Evolutionary conservation across 2,329 filamentous ascomycete species (phyloP), one percentile per base, ranked within the genome.

Genomic region (Diaporthe sp.): DNA sequence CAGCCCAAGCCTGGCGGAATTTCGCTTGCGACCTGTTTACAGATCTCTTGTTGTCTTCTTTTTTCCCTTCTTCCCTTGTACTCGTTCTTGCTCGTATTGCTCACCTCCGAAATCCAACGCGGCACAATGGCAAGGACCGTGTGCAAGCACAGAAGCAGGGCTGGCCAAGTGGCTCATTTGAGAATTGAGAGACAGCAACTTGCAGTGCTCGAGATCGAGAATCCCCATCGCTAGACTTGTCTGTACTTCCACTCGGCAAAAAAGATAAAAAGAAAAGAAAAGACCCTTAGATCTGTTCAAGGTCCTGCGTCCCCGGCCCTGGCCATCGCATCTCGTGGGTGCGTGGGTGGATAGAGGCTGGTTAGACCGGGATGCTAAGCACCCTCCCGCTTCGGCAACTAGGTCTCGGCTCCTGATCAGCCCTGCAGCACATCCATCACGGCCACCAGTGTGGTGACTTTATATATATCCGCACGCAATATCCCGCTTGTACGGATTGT

Each of bases 311-410:
- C 22, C 39, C 60, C 22, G 13, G 9, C 62, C 31, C 25, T 25
- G 62, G 62, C 34, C 19, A 53, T 39, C 46, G 31, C 46, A 39
- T 5, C 46, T n/a, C 10, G 49, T 39, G 65, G 44, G 37, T 39
- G 37, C 10, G 37, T 13, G 37, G 42, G 65, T 49, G 65, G 65
- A 25, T 25, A 22, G 49, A 17, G 65, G 46, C 46, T 39, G 31
- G 46, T 31, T 22, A 39, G 65, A 68, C 49, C 31, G 28, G 46
- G 46, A 42, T 55, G 17, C 12, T 13, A 37, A 51, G 62, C 62
- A 51, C 62, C 19, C 62, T 68, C 46, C 65, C 65, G 46, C 65
- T 55, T 53, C 65, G 65, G 65, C 65, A n/a, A 68, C 46, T n/a
- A 28, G 25, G 31, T 37, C 46, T 68, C 39, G 46, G 62, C 62